Percentiles rank a stretch among this genome's conserved stretches.
These are phyloP conservation scores for Quercus bicolor DNA, from an alignment of 306 rosid species.

Conservation along the genomic window DNA sequence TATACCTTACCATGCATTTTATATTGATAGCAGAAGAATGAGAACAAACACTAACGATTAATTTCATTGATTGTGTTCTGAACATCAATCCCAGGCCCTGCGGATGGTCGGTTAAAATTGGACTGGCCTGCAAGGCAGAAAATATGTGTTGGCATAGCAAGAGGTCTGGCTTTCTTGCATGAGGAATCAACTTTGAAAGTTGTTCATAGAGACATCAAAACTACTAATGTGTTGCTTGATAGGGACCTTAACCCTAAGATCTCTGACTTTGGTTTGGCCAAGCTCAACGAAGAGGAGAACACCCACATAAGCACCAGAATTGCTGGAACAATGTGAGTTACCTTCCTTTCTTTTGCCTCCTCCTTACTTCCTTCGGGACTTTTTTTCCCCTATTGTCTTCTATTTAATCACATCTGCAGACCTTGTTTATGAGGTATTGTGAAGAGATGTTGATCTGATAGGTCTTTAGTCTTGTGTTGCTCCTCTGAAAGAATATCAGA, in stretches of 20 bases:
- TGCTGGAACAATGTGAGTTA: constrained; percentile 43
- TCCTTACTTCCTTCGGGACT: background rate
- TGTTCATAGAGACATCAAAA: constrained; percentile 78
- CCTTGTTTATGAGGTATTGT: no score
- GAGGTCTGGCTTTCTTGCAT: constrained; percentile 72
- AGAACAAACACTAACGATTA: background rate
- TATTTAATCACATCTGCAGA: no score
- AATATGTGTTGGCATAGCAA: constrained; percentile 76
- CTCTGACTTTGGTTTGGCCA: constrained; percentile 82
- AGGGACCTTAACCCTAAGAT: constrained; percentile 65
- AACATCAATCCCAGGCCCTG: constrained; percentile 26
- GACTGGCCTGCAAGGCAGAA: constrained; percentile 60
- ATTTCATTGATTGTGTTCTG: background rate
- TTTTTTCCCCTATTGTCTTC: no score
- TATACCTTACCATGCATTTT: background rate
- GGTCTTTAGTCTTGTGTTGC: no score
- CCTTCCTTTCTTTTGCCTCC: background rate
- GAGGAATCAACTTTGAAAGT: constrained; percentile 70
- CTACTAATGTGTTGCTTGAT: constrained; percentile 72
- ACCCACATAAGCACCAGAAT: constrained; percentile 71
- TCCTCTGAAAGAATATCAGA: no score
- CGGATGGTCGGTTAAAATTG: constrained; percentile 22
- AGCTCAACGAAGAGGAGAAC: constrained; percentile 65
- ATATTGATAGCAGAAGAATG: background rate
- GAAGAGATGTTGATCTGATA: no score